Conservation (phyloP, 2,329 filamentous ascomycete species). For the Cryphonectria nitschkei region DNA sequence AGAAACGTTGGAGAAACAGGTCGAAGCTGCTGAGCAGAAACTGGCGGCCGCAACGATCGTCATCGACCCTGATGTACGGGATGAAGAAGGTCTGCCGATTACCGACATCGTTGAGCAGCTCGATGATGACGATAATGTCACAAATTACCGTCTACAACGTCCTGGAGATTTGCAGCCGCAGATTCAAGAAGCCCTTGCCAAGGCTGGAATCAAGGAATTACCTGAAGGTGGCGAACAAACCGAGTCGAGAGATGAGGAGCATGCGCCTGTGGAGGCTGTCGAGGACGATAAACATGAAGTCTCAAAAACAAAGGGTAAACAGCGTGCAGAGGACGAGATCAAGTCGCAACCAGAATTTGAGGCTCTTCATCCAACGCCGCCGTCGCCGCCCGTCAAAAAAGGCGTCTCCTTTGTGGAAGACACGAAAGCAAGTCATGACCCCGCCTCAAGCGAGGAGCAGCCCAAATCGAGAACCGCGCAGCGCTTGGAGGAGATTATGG, state of each 20-base stretch:
- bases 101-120: conserved; percentile 92
- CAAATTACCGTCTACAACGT: conserved; percentile 68
- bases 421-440: conserved; percentile 52
- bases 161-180: conserved; percentile 70
- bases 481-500: conserved; percentile 60
- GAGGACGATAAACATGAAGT: not conserved
- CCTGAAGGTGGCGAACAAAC: conserved; percentile 23
- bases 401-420: conserved; percentile 67
- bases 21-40: conserved; percentile 70
- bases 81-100: conserved; percentile 74
- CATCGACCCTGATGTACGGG: conserved; percentile 62
- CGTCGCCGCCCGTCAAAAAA: conserved; percentile 47
- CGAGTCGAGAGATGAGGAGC: conserved; percentile 7
- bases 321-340: not conserved
- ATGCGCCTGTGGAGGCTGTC: conserved; percentile 9
- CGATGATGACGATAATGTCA: conserved; percentile 85
- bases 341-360: conserved; percentile 23
- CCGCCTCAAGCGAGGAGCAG: conserved; percentile 29
- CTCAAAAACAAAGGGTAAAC: not conserved
- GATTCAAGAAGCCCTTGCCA: conserved; percentile 72
- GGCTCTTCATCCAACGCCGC: conserved; percentile 8
- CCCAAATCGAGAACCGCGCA: conserved; percentile 46
- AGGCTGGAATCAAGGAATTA: conserved; percentile 66
- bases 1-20: conserved; percentile 71
- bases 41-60: conserved; percentile 65